Percentiles rank a stretch among this genome's conserved stretches.
phyloP scores from a whole-genome alignment of 441 rosid species.

The Gossypium davidsonii region DNA sequence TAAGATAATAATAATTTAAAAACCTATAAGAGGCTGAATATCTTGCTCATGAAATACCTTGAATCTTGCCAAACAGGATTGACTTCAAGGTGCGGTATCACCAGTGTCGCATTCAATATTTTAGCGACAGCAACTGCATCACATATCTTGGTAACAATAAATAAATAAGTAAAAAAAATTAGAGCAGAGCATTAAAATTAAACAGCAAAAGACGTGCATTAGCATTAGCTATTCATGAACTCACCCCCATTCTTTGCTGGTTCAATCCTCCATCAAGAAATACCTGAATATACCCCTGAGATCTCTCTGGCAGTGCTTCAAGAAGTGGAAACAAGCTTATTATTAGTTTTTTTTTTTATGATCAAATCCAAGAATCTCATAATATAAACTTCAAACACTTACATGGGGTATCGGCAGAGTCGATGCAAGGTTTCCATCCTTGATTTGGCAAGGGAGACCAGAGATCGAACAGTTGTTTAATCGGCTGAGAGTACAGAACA shows the following conservation, averaged over 20 bases:
- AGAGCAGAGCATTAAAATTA: background rate
- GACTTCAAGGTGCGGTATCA: conserved; percentile 70
- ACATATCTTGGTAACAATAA: conserved; percentile 40
- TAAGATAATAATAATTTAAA: background rate
- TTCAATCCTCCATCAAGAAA: conserved; percentile 77
- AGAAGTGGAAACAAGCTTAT: conserved; percentile 14
- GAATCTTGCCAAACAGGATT: conserved; percentile 85
- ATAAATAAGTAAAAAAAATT: conserved; percentile 7
- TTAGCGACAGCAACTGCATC: conserved; percentile 79
- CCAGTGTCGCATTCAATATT: conserved; percentile 55
- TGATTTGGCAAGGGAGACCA: conserved; percentile 62
- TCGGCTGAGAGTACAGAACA: conserved; percentile 31
- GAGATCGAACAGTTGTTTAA: conserved; percentile 48
- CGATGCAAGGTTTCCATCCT: conserved; percentile 57
- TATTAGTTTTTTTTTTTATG: background rate
- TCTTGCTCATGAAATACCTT: conserved; percentile 36
- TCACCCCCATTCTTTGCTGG: conserved; percentile 76
- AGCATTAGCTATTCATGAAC: conserved; percentile 15
- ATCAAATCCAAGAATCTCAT: background rate
- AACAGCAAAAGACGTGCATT: background rate
- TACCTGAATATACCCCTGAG: conserved; percentile 57
- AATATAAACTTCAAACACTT: conserved; percentile 19
- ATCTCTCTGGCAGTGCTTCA: conserved; percentile 41
- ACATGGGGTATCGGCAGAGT: conserved; percentile 24
- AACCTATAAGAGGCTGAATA: background rate